Evolutionary conservation across 257 asterid species (phyloP).

Genomic region (Fraxinus anomala): DNA sequence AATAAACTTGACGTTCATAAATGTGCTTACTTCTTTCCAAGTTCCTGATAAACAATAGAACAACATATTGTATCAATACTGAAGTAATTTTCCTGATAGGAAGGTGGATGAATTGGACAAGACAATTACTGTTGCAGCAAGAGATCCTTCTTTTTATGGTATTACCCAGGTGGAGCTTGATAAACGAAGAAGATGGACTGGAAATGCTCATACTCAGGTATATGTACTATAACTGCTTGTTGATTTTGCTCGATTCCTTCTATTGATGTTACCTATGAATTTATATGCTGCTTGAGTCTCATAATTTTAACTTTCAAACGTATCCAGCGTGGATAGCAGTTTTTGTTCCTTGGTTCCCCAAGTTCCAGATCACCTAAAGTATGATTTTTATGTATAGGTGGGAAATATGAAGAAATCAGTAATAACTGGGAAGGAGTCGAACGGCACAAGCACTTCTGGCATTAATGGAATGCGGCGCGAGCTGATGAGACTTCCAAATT

Average conservation of each 20-base stretch:
- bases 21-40: conserved; percentile 3
- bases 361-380: conserved; percentile 2
- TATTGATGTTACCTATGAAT: background rate
- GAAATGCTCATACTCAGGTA: conserved; percentile 90
- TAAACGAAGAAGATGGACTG: conserved; percentile 89
- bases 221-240: background rate
- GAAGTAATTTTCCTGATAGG: conserved; percentile 55
- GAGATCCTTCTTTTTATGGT: conserved; percentile 81
- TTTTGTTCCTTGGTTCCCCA: conserved; percentile 23
- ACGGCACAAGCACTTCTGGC: conserved; percentile 70
- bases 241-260: conserved; percentile 4
- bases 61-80: conserved; percentile 34
- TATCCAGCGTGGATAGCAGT: conserved; percentile 1
- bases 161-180: conserved; percentile 77
- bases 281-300: background rate
- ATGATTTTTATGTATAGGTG: conserved; percentile 51
- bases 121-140: conserved; percentile 82
- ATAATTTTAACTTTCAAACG: conserved; percentile 9
- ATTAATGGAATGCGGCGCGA: conserved; percentile 79
- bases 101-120: conserved; percentile 98
- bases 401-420: conserved; percentile 73
- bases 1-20: background rate
- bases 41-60: conserved; percentile 12
- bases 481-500: conserved; percentile 80
- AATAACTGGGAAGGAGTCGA: conserved; percentile 51